Evolutionary conservation across 2,329 filamentous ascomycete species (phyloP), one percentile per base, ranked within the genome.

Genomic region (Colletotrichum sp.): DNA sequence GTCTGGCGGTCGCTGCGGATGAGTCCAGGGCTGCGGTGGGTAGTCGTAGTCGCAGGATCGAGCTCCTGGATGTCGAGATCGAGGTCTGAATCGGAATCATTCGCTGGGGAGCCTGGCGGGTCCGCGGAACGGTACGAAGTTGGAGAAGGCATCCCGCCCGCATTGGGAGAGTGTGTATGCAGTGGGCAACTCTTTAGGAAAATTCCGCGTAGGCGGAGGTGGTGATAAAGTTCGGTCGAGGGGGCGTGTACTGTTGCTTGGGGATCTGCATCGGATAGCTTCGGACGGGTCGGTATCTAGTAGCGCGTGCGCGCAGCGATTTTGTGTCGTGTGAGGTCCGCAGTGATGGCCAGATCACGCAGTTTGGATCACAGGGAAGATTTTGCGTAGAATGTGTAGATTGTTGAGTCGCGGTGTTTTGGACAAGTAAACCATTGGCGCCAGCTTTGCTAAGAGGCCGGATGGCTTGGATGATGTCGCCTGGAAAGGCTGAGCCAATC

Each of bases 51-150:
- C 73, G 82, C 82, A 71, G 95, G 94, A 82, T 96, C 94, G 79
- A 97, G 92, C 88, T 96, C 95, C 81, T 95, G 90, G 79, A 95
- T 90, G 80, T 96, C 94, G 81, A 97, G 89, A 78, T 95, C 93
- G 80, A 94, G 91, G 83, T 96, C 94, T 66, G 93, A 95, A 83
- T 96, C 94, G 82, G 93, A 95, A 82, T 96, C 94, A 85, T 92
- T 88, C 81, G 88, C 85, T 77, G 90, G 89, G 76, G 90, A 92
- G 85, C 94, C 92, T 85, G 92, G 92, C 82, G 91, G 90, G 83
- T 93, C 90, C 82, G 90, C 87, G 80, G 87, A 85, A 82, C 87
- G 88, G 83, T 89, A 88, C 39, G 87, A 83, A 72, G 86, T 86
- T 87, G 88, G 85, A 82, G 88, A 84, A 89, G 90, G 89, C 91